Conservation (phyloP, 176 grass and related monocot species). For the Areca catechu region DNA sequence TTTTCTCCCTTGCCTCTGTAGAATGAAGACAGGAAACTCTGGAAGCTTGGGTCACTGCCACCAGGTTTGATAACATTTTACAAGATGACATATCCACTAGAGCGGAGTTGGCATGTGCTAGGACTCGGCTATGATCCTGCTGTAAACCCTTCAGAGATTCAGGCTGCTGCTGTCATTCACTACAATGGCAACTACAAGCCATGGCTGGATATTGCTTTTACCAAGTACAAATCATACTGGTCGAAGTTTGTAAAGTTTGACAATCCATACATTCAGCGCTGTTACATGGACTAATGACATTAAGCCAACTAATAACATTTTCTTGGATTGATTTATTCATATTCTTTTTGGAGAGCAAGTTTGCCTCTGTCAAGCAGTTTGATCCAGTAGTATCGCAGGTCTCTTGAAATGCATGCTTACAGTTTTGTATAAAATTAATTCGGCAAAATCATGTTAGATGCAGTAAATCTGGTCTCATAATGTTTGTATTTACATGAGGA, state of each 20-base stretch:
- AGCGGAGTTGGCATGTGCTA: conserved; percentile 86
- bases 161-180: conserved; percentile 72
- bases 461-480: too few species aligned
- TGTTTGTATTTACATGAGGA: too few species aligned
- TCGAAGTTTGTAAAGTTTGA: conserved; percentile 73
- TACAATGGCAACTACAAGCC: conserved; percentile 99
- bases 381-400: too few species aligned
- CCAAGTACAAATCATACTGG: conserved; percentile 87
- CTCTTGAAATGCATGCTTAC: too few species aligned
- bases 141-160: conserved; percentile 53
- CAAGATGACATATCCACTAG: conserved; percentile 78
- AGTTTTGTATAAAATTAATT: too few species aligned
- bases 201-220: conserved; percentile 92
- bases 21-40: conserved; percentile 88
- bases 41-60: conserved; percentile 87
- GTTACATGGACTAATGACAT: conserved; percentile 47
- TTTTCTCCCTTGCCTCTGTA: neutral
- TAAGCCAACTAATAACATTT: too few species aligned
- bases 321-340: too few species aligned
- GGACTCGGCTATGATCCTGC: conserved; percentile 97
- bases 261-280: conserved; percentile 44
- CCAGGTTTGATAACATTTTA: conserved; percentile 96
- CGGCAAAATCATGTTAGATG: too few species aligned
- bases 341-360: too few species aligned
- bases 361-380: too few species aligned